Evolutionary conservation across 768 basidiomycete genomes (phyloP).

Genomic region (Boletus rufocinnamomeus): DNA sequence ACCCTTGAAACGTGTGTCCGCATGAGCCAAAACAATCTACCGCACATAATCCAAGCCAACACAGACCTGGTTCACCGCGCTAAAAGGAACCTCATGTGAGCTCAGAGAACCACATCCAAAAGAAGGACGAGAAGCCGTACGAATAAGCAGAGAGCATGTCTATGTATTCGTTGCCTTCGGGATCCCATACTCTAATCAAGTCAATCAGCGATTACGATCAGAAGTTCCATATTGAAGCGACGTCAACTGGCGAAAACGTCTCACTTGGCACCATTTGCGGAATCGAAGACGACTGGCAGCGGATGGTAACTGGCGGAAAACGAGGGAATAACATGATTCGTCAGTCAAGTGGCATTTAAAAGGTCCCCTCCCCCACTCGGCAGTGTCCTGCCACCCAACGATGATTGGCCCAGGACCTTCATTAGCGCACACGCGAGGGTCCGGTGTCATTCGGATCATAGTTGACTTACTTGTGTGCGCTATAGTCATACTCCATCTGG

Average conservation of each 20-base stretch:
- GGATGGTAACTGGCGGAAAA: conserved; percentile 86
- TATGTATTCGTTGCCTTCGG: conserved; percentile 93
- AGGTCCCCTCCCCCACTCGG: neutral
- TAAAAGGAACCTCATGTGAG: conserved; percentile 31
- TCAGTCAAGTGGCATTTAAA: conserved; percentile 25
- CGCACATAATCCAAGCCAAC: conserved; percentile 13
- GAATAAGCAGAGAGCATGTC: conserved; percentile 99
- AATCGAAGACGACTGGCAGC: conserved; percentile 91
- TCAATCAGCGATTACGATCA: conserved; percentile 7
- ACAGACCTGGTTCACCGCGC: conserved; percentile 85
- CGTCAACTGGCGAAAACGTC: conserved; percentile 44
- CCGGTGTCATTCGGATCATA: neutral
- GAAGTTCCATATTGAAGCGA: neutral
- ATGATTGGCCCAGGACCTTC: conserved; percentile 24
- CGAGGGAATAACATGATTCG: conserved; percentile 43
- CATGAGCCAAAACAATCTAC: conserved; percentile 17
- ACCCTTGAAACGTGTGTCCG: conserved; percentile 47
- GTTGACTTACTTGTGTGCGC: conserved; percentile 83
- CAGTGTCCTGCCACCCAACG: conserved; percentile 9
- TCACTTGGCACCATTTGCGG: conserved; percentile 87
- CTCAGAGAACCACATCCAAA: conserved; percentile 1
- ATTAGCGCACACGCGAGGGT: conserved; percentile 23
- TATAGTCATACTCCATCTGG: conserved; percentile 75
- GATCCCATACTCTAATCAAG: conserved; percentile 77
- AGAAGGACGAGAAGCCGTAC: conserved; percentile 46